Conservation (phyloP, 1,284 basidiomycete genomes). For the Psilocybe mexicana region DNA sequence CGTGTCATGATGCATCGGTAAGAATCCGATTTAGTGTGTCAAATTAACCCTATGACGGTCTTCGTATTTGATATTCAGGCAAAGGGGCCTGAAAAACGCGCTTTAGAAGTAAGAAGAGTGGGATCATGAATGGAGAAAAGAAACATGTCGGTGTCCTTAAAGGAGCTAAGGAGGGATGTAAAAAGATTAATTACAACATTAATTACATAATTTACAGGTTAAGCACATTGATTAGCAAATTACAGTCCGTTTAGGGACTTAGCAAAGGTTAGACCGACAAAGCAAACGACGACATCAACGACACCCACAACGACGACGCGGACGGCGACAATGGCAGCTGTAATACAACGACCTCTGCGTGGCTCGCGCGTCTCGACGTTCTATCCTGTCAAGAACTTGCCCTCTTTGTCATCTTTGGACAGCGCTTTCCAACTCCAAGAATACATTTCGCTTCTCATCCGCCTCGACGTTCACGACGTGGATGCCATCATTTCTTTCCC, state of each 20-base stretch:
- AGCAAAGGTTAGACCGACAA: neutral
- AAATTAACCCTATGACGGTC: neutral
- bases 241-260: neutral
- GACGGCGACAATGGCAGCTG: conserved; percentile 26
- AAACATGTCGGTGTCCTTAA: too few relatives aligned
- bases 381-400: conserved; percentile 69
- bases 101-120: neutral
- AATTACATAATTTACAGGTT: too few relatives aligned
- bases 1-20: neutral
- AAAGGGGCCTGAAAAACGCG: neutral
- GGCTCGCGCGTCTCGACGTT: conserved; percentile 77
- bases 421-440: conserved; percentile 95
- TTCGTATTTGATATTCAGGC: neutral
- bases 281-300: neutral
- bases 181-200: too few relatives aligned
- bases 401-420: conserved; percentile 72
- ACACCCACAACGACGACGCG: conserved; percentile 11
- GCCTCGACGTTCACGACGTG: conserved; percentile 86
- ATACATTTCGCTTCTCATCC: conserved; percentile 88
- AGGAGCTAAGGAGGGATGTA: too few relatives aligned
- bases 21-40: conserved; percentile 1
- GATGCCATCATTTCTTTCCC: conserved; percentile 80
- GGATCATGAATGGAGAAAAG: neutral
- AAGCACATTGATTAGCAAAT: neutral
- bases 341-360: conserved; percentile 64